Percentiles rank a stretch among this genome's conserved stretches.
Conservation (phyloP, 148 eudicot genomes). For the Amaranthus hypochondriacus region DNA sequence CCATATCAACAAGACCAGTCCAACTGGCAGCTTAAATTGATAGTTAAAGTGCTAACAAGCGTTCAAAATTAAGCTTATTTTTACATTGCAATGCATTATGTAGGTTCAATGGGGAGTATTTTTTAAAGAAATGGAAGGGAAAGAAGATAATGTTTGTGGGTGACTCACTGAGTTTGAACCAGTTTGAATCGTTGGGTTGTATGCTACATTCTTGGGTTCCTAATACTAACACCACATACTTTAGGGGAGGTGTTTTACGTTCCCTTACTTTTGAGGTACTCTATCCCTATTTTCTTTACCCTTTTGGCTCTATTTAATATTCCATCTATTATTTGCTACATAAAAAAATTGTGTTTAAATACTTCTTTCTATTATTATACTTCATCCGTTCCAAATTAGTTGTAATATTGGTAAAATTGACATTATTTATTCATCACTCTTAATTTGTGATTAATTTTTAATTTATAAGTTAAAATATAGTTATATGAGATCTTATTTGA, state of each 20-base stretch:
- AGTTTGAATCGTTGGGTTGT: slow-evolving; percentile 73
- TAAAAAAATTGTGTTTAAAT: background rate
- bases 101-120: slow-evolving; percentile 74
- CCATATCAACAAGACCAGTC: too few species aligned
- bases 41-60: too few species aligned
- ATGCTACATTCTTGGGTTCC: slow-evolving; percentile 80
- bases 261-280: slow-evolving; percentile 60
- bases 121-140: slow-evolving; percentile 69
- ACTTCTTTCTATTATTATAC: background rate
- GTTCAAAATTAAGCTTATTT: too few species aligned
- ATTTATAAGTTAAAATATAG: too few species aligned
- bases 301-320: background rate
- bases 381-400: too few species aligned
- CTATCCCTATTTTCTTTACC: background rate
- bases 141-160: background rate
- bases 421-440: too few species aligned
- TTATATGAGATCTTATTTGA: too few species aligned
- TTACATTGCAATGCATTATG: background rate
- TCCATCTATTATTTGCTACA: background rate
- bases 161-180: slow-evolving; percentile 30
- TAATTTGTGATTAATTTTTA: too few species aligned
- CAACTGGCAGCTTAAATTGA: too few species aligned
- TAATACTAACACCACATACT: slow-evolving; percentile 39
- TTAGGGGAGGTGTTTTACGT: slow-evolving; percentile 35
- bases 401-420: too few species aligned